These are phyloP conservation scores for Mikania micrantha DNA, from an alignment of 129 eudicot genomes.

Conservation along the genomic window DNA sequence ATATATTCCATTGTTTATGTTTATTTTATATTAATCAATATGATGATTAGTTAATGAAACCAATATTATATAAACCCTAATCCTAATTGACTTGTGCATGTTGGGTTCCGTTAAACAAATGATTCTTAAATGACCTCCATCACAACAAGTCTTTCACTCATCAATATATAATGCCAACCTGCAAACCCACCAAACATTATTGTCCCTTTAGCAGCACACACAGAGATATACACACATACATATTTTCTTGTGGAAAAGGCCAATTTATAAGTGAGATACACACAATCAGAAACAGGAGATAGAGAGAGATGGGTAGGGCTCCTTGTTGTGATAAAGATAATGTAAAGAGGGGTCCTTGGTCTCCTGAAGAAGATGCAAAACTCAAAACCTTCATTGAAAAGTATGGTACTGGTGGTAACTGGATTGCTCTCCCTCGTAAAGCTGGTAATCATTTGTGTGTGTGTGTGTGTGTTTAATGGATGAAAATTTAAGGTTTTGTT, in stretches of 20 bases:
- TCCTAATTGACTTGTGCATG: conserved; percentile 22
- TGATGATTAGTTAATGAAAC: not conserved
- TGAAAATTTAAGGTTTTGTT: not conserved
- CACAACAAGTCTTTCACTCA: conserved; percentile 33
- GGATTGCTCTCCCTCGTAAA: conserved; percentile 92
- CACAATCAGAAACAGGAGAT: conserved; percentile 23
- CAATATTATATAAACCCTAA: conserved; percentile 11
- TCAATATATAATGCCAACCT: conserved; percentile 46
- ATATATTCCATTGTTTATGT: too few relatives aligned
- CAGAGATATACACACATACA: conserved; percentile 16
- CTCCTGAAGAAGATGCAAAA: conserved; percentile 95
- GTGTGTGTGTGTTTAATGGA: not conserved
- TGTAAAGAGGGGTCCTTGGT: conserved; percentile 95
- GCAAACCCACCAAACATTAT: conserved; percentile 37
- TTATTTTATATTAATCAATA: too few relatives aligned
- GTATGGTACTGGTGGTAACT: conserved; percentile 86
- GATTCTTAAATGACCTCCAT: conserved; percentile 18
- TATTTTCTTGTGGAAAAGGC: conserved; percentile 18
- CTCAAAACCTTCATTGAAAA: conserved; percentile 68
- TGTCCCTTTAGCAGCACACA: conserved; percentile 24
- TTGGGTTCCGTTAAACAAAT: conserved; percentile 4
- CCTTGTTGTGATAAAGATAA: conserved; percentile 95
- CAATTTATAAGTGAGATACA: conserved; percentile 28
- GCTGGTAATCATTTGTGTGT: conserved; percentile 43
- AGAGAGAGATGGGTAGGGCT: conserved; percentile 78